phyloP scores from a whole-genome alignment of 140 eudicot species.

The Erigeron philadelphicus region DNA sequence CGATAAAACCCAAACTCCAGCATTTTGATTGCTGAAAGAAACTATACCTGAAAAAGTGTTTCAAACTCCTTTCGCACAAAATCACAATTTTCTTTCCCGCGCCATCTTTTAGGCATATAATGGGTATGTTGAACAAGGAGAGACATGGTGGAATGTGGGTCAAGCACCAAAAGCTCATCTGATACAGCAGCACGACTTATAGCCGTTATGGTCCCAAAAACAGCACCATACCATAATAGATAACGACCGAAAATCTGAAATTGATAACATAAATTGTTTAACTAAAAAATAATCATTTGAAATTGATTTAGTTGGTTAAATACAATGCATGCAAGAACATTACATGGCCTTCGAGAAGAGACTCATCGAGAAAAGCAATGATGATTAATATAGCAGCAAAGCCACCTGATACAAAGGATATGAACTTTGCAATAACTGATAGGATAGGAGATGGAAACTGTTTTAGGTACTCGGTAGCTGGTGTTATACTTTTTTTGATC shows the following conservation, averaged over 20 bases:
- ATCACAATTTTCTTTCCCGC: constrained; percentile 14
- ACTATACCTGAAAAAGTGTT: constrained; percentile 23
- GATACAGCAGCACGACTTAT: constrained; percentile 21
- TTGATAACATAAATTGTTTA: neutral
- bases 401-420: constrained; percentile 24
- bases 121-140: constrained; percentile 12
- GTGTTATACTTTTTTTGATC: constrained; percentile 12
- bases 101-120: constrained; percentile 26
- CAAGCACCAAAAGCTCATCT: constrained; percentile 20
- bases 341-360: constrained; percentile 25
- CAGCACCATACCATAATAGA: constrained; percentile 25
- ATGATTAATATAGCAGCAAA: constrained; percentile 19
- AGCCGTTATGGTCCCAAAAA: constrained; percentile 19
- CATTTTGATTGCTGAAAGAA: neutral
- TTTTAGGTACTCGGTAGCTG: constrained; percentile 19
- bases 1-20: neutral
- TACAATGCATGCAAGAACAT: neutral
- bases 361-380: constrained; percentile 18
- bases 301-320: neutral
- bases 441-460: constrained; percentile 19
- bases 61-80: constrained; percentile 11
- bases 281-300: neutral
- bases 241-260: constrained; percentile 18
- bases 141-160: constrained; percentile 20
- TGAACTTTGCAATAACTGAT: constrained; percentile 20